Evolutionary conservation across 1,284 basidiomycete genomes (phyloP), one percentile per base, ranked within the genome.

Genomic region (Sanghuangporus weigelae): DNA sequence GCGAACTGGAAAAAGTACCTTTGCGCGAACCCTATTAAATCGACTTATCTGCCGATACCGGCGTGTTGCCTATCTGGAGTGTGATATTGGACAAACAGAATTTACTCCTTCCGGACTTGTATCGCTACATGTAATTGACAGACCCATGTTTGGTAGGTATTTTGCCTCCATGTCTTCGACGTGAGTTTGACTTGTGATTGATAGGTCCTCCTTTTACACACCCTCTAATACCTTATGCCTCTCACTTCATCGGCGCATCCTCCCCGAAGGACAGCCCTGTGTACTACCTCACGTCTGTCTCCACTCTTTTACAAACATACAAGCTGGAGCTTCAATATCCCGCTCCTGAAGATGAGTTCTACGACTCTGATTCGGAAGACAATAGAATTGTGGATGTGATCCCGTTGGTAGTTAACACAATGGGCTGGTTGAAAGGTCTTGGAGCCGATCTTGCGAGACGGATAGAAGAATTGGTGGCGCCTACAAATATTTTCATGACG

Each of bases 391-490:
- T 70, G 1, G 84, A 87, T 61, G 64, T 73, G n/a, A 81, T 93
- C 3, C 96, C 96, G 0, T 83, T 99, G 5, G 83, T 98, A 8
- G 84, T 98, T 62, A 99, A 99, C 73, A 98, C 93, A 0, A 96
- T 96, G 84, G 96, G 96, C 1, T 99, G 96, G 96, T 84, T 86
- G 14, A 98, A 96, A 73, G 96, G 96, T 1, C 84, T 98, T 1
- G 96, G 96, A 1, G 89, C 87, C 19, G 93, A 97, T 68, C 76
- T 99, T 2, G 82, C 87, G 10, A 73, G 74, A 2, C 83, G 83
- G 66, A 86, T 98, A 54, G 87, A 95, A 71, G 81, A 80, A 1
- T 75, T 88, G 16, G 75, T 88, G 1, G 78, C 83, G 55, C 87
- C 94, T 0, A 86, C 85, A 0, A 79, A 85, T 67, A 76, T 92